phyloP scores from a whole-genome alignment of 768 basidiomycete species.

The Leccinum arenicola region DNA sequence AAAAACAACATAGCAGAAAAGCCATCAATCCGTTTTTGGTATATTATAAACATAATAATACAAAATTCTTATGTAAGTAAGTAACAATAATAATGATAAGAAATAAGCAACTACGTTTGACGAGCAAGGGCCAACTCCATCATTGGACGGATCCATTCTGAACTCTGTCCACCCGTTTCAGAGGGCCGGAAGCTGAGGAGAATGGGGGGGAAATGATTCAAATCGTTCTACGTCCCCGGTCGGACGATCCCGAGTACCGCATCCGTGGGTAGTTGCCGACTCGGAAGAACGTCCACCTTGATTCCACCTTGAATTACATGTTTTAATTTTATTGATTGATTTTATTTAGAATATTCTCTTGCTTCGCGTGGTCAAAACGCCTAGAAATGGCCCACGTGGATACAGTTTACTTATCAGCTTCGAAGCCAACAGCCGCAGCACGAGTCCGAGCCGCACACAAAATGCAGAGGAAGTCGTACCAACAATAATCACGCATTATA shows the following conservation, averaged over 20 bases:
- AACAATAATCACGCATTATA: background rate
- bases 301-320: background rate
- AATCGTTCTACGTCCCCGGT: background rate
- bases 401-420: background rate
- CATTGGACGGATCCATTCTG: background rate
- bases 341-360: background rate
- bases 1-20: background rate
- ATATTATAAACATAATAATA: no score
- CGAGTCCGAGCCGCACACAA: background rate
- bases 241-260: background rate
- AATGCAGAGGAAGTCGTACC: background rate
- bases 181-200: background rate
- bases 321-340: background rate
- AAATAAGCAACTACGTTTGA: background rate
- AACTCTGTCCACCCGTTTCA: background rate
- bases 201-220: background rate
- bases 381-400: background rate
- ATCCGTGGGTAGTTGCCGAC: background rate
- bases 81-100: background rate
- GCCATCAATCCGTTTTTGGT: no score
- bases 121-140: background rate
- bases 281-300: background rate
- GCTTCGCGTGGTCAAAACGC: background rate
- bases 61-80: background rate
- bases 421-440: background rate